Percentiles rank a stretch among this genome's conserved stretches.
Evolutionary conservation across 495 filamentous ascomycete species (phyloP).

Genomic region (Gamarada debralockiae): DNA sequence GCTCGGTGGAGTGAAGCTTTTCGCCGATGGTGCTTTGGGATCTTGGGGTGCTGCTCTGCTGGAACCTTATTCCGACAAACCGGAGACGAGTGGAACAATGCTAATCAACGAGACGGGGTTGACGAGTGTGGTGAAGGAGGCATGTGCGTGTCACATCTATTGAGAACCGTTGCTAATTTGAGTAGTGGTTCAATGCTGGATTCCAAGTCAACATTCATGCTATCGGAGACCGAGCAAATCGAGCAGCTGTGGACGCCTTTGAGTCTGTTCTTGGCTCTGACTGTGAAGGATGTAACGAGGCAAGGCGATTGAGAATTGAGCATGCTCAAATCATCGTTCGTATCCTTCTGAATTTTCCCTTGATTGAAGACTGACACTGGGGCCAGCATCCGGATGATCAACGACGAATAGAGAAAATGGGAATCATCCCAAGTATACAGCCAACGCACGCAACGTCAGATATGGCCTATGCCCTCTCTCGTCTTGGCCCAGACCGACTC

Average conservation of each 20-base stretch:
- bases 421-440: conserved; percentile 63
- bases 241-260: conserved; percentile 52
- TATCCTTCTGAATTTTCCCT: background rate
- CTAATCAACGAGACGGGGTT: conserved; percentile 54
- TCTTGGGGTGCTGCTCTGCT: conserved; percentile 61
- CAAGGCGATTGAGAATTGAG: conserved; percentile 57
- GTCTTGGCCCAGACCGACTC: conserved; percentile 49
- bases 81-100: conserved; percentile 50
- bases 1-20: conserved; percentile 17
- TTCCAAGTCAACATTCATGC: conserved; percentile 47
- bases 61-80: conserved; percentile 57
- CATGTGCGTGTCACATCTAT: conserved; percentile 1
- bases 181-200: conserved; percentile 20
- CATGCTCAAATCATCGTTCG: conserved; percentile 56
- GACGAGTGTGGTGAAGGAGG: conserved; percentile 31
- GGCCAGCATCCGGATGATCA: conserved; percentile 51
- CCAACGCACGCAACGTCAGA: conserved; percentile 66
- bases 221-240: conserved; percentile 61
- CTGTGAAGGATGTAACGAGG: conserved; percentile 38
- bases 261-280: conserved; percentile 40
- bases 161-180: background rate
- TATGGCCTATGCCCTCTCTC: conserved; percentile 51
- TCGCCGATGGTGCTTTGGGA: conserved; percentile 58
- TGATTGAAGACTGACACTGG: background rate
- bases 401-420: conserved; percentile 42